phyloP scores from a whole-genome alignment of 2,329 filamentous ascomycete genomes.

The Nigrograna mackinnonii region DNA sequence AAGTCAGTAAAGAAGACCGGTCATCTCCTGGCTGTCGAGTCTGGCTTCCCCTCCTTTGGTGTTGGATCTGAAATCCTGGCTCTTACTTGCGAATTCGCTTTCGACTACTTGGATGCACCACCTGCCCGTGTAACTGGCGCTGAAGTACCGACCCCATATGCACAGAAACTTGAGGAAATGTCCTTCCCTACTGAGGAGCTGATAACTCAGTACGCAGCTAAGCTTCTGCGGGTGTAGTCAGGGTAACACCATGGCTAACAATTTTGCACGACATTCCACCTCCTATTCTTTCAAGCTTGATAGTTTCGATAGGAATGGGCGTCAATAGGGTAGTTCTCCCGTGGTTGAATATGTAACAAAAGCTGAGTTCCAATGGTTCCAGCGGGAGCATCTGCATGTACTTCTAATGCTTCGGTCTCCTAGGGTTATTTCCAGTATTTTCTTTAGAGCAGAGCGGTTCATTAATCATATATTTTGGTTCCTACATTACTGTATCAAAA shows the following conservation, averaged over 20 bases:
- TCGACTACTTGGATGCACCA: slow-evolving; percentile 95
- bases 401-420: slow-evolving; percentile 21
- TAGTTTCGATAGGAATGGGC: background rate
- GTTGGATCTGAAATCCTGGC: slow-evolving; percentile 92
- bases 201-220: slow-evolving; percentile 86
- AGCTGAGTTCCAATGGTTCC: slow-evolving; percentile 16
- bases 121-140: slow-evolving; percentile 94
- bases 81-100: slow-evolving; percentile 94
- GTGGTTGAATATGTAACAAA: slow-evolving; percentile 27
- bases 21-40: slow-evolving; percentile 88
- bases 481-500: too few species aligned
- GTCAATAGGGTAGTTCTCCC: background rate
- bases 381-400: slow-evolving; percentile 27
- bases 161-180: slow-evolving; percentile 91
- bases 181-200: slow-evolving; percentile 87
- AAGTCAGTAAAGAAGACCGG: slow-evolving; percentile 99
- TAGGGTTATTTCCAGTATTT: slow-evolving; percentile 10
- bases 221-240: slow-evolving; percentile 76
- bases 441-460: slow-evolving; percentile 14
- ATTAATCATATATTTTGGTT: slow-evolving; percentile 13
- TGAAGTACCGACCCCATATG: slow-evolving; percentile 96
- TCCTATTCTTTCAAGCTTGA: background rate
- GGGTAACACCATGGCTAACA: slow-evolving; percentile 1
- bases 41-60: slow-evolving; percentile 93
- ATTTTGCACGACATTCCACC: background rate